Percentiles rank a stretch among this genome's conserved stretches.
phyloP scores from a whole-genome alignment of 768 basidiomycete species.

The Xerocomellus amylosporus region DNA sequence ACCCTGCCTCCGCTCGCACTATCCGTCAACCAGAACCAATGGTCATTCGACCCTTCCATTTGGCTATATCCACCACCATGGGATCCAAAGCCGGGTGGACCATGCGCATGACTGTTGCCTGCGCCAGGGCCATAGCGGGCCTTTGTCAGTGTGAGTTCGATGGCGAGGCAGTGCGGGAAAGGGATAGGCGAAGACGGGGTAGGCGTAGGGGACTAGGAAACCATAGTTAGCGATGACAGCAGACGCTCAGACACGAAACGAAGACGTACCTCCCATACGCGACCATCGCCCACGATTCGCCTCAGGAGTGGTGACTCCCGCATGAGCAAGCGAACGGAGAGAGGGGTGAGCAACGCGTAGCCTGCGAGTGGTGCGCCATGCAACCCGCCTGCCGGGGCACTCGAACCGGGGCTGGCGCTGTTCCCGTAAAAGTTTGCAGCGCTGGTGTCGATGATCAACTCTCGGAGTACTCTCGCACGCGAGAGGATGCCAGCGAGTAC shows the following conservation, averaged over 20 bases:
- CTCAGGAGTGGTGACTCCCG: conserved; percentile 39
- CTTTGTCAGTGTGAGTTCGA: conserved; percentile 14
- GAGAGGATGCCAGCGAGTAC: conserved; percentile 14
- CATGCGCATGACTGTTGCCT: conserved; percentile 13
- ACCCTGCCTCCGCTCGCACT: conserved; percentile 10
- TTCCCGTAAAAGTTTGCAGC: neutral
- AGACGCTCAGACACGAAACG: neutral
- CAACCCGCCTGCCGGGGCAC: neutral
- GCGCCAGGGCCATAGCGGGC: conserved; percentile 13
- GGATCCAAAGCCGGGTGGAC: conserved; percentile 13
- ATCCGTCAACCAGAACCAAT: conserved; percentile 24
- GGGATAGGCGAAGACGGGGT: conserved; percentile 5
- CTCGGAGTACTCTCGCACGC: conserved; percentile 11
- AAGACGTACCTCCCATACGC: conserved; percentile 53
- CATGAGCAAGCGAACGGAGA: conserved; percentile 42
- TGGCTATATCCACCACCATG: conserved; percentile 19
- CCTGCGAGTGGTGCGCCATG: neutral
- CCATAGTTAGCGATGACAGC: neutral
- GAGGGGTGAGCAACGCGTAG: conserved; percentile 37
- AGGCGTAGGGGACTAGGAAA: conserved; percentile 13
- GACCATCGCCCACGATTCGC: conserved; percentile 47
- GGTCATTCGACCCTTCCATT: conserved; percentile 17
- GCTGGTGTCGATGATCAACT: conserved; percentile 19
- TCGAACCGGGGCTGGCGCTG: neutral
- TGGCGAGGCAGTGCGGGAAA: conserved; percentile 1